Conservation (phyloP, 345 rosid genomes). For the Nephelium lappaceum region DNA sequence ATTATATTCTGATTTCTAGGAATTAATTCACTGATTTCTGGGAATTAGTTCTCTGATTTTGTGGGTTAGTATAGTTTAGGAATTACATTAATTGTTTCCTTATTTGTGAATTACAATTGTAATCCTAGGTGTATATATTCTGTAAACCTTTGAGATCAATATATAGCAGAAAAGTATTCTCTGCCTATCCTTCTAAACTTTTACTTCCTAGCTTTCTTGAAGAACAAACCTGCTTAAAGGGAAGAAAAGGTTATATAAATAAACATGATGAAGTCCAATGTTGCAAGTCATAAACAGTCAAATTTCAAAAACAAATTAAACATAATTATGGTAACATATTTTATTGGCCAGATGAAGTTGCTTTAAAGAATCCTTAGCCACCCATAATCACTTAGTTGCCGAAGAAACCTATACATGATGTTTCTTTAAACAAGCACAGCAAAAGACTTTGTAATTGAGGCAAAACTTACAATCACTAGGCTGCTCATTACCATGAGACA, state of each 20-base stretch:
- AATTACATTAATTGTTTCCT: too few relatives aligned
- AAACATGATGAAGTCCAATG: not conserved
- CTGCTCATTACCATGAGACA: not conserved
- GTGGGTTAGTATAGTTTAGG: too few relatives aligned
- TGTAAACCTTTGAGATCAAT: too few relatives aligned
- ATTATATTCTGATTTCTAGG: too few relatives aligned
- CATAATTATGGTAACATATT: not conserved
- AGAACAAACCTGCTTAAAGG: conserved; percentile 7
- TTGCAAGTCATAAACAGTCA: not conserved
- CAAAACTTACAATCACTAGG: not conserved
- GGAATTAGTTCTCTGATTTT: too few relatives aligned
- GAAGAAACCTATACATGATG: not conserved
- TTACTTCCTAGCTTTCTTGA: not conserved
- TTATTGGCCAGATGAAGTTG: not conserved
- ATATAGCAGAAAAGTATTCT: too few relatives aligned
- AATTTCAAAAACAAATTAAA: not conserved
- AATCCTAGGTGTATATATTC: too few relatives aligned
- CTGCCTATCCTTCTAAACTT: too few relatives aligned
- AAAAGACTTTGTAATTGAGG: not conserved
- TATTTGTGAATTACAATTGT: too few relatives aligned
- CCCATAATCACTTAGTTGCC: too few relatives aligned
- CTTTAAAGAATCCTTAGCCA: not conserved
- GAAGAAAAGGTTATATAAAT: not conserved
- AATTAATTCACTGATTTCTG: too few relatives aligned
- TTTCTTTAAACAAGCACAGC: not conserved